Conservation (phyloP, 148 eudicot genomes). For the Cornus florida region DNA sequence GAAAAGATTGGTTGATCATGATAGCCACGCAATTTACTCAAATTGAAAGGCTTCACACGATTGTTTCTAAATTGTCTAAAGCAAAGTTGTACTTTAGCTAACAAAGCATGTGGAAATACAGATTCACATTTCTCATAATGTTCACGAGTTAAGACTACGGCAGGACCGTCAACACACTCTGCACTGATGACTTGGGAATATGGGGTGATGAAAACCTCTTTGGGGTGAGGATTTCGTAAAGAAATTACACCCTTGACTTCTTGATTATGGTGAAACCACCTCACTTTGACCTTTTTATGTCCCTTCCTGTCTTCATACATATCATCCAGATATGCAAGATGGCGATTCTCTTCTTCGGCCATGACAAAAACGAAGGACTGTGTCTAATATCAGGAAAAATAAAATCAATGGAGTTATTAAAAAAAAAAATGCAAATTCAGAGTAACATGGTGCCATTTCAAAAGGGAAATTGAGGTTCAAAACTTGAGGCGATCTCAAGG, state of each 20-base stretch:
- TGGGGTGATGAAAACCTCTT: slow-evolving; percentile 93
- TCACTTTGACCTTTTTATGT: slow-evolving; percentile 94
- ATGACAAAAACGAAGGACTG: slow-evolving; percentile 94
- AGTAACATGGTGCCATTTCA: neutral
- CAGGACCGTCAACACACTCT: slow-evolving; percentile 96
- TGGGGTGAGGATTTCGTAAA: slow-evolving; percentile 71
- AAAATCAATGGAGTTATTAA: neutral
- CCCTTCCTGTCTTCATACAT: slow-evolving; percentile 96
- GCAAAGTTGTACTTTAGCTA: slow-evolving; percentile 74
- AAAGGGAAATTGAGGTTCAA: neutral
- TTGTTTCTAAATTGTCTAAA: slow-evolving; percentile 75
- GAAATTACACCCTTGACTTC: slow-evolving; percentile 77
- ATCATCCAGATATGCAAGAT: slow-evolving; percentile 93
- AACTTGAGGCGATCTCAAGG: neutral
- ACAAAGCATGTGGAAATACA: slow-evolving; percentile 51
- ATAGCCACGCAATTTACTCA: slow-evolving; percentile 84
- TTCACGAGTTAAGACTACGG: slow-evolving; percentile 78
- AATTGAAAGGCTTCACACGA: slow-evolving; percentile 79
- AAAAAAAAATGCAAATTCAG: neutral
- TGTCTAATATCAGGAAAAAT: slow-evolving; percentile 35
- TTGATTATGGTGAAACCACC: slow-evolving; percentile 91
- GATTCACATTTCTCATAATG: slow-evolving; percentile 77
- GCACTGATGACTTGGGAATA: slow-evolving; percentile 89
- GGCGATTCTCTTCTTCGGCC: slow-evolving; percentile 86
- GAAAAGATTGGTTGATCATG: slow-evolving; percentile 75